phyloP scores from a whole-genome alignment of 2,329 filamentous ascomycete species.

The Fusarium sp. region DNA sequence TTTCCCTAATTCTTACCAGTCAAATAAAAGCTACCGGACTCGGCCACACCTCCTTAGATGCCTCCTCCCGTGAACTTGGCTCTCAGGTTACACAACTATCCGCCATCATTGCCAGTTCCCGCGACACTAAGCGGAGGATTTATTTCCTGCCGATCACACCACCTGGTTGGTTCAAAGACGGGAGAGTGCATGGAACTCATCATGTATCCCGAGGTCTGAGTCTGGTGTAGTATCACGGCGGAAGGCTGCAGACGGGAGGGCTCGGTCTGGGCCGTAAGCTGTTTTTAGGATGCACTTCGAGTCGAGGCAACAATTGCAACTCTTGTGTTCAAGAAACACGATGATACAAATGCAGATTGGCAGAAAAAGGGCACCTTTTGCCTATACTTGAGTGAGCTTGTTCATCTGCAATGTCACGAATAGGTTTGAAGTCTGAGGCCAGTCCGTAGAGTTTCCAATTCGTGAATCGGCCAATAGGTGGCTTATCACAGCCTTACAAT shows the following conservation, averaged over 20 bases:
- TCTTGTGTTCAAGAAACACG: neutral
- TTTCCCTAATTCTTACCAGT: neutral
- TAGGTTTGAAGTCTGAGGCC: neutral
- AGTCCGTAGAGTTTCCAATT: neutral
- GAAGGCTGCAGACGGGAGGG: conserved; percentile 14
- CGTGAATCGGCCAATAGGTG: neutral
- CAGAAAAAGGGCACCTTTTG: no score
- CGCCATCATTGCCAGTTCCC: conserved; percentile 5
- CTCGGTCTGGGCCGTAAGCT: neutral
- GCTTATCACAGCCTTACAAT: neutral
- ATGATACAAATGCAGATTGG: neutral
- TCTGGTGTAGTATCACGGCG: neutral
- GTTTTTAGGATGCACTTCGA: neutral
- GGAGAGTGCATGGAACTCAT: conserved; percentile 11
- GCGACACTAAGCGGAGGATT: neutral
- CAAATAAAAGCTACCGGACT: neutral
- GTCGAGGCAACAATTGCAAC: neutral
- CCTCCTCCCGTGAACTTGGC: conserved; percentile 20
- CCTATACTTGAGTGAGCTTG: neutral
- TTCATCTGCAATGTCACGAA: neutral
- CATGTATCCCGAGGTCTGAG: neutral
- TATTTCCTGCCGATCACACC: neutral
- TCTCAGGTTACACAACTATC: conserved; percentile 17
- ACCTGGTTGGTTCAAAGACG: neutral
- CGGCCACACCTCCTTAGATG: conserved; percentile 6